Conservation (phyloP, 768 basidiomycete species). For the Boletus reticuloceps region DNA sequence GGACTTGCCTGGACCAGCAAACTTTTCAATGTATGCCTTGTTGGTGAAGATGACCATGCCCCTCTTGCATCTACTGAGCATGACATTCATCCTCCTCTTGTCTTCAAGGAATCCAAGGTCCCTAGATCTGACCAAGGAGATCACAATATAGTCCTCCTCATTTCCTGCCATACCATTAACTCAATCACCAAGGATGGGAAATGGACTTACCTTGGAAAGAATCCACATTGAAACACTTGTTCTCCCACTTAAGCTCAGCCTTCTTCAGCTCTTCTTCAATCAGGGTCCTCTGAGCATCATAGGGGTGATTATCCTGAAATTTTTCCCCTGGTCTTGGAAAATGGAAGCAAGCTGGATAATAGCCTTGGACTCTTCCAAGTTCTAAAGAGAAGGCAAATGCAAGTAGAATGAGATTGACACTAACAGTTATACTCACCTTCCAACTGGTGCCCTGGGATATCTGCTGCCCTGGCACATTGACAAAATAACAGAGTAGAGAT, state of each 20-base stretch:
- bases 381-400: slow-evolving; percentile 40
- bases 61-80: slow-evolving; percentile 77
- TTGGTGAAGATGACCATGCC: slow-evolving; percentile 77
- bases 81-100: slow-evolving; percentile 76
- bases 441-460: slow-evolving; percentile 35
- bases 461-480: slow-evolving; percentile 52
- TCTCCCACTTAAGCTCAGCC: slow-evolving; percentile 52
- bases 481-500: slow-evolving; percentile 57
- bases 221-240: slow-evolving; percentile 77
- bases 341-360: slow-evolving; percentile 56
- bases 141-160: slow-evolving; percentile 75
- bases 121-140: slow-evolving; percentile 65
- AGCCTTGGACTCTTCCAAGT: slow-evolving; percentile 52
- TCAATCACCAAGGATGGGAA: background rate
- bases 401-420: background rate
- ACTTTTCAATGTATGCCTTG: slow-evolving; percentile 54
- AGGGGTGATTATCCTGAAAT: slow-evolving; percentile 77
- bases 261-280: slow-evolving; percentile 57
- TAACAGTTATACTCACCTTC: slow-evolving; percentile 29
- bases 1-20: slow-evolving; percentile 47
- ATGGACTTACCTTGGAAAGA: slow-evolving; percentile 67
- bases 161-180: slow-evolving; percentile 51
- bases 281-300: slow-evolving; percentile 64
- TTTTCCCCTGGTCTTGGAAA: slow-evolving; percentile 47
- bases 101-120: slow-evolving; percentile 68